phyloP scores from a whole-genome alignment of 2,329 filamentous ascomycete species.

The Xylaria multiplex region DNA sequence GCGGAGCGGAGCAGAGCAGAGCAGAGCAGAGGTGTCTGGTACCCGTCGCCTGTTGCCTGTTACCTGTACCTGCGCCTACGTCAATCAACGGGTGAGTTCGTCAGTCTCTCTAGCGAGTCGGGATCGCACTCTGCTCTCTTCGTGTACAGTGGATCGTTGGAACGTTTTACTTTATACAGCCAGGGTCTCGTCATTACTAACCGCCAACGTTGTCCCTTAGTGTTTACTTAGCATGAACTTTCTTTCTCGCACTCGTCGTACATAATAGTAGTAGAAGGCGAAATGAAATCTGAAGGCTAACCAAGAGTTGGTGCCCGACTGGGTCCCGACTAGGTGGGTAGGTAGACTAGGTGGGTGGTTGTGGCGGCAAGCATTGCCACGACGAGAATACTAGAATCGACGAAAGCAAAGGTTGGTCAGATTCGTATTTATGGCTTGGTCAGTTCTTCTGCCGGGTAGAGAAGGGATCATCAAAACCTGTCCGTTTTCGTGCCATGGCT shows the following conservation, averaged over 20 bases:
- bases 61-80: conserved; percentile 14
- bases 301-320: conserved; percentile 14
- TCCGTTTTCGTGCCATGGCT: conserved; percentile 8
- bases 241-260: conserved; percentile 13
- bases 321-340: not conserved
- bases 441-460: not conserved
- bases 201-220: conserved; percentile 2
- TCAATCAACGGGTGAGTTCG: conserved; percentile 8
- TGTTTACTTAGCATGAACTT: conserved; percentile 25
- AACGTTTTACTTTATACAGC: conserved; percentile 8
- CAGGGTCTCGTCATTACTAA: conserved; percentile 17
- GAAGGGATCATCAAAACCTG: conserved; percentile 18
- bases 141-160: not conserved
- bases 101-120: conserved; percentile 7
- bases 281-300: conserved; percentile 15
- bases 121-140: conserved; percentile 2
- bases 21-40: not conserved
- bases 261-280: not conserved
- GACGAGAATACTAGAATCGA: conserved; percentile 34
- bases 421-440: conserved; percentile 22
- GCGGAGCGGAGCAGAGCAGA: not conserved
- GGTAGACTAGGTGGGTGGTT: conserved; percentile 9
- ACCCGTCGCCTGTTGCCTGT: not conserved
- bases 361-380: conserved; percentile 42
- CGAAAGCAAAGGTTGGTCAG: conserved; percentile 15